phyloP scores from a whole-genome alignment of 2,329 filamentous ascomycete genomes.

The Aspergillus sp. region DNA sequence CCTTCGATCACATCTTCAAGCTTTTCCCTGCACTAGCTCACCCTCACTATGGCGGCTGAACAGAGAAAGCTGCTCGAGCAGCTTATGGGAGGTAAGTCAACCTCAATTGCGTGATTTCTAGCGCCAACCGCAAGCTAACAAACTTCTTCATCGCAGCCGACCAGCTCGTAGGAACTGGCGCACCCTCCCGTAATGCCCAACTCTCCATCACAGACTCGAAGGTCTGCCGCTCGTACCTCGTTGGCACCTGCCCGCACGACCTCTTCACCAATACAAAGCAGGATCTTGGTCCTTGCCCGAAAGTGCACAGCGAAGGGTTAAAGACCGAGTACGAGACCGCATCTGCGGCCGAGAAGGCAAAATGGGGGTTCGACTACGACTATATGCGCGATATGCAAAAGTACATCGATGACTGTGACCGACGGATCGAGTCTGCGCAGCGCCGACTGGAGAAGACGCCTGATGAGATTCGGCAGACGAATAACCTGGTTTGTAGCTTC shows the following conservation, averaged over 20 bases:
- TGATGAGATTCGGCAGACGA: constrained; percentile 95
- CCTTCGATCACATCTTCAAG: neutral
- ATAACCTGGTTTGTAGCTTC: constrained; percentile 61
- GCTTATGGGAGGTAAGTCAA: constrained; percentile 60
- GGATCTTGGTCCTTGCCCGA: constrained; percentile 86
- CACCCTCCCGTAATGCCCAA: constrained; percentile 72
- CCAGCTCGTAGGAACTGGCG: constrained; percentile 75
- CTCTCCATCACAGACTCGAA: constrained; percentile 88
- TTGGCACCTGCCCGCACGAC: constrained; percentile 93
- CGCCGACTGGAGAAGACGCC: constrained; percentile 92
- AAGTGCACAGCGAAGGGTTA: constrained; percentile 82
- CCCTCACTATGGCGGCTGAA: constrained; percentile 78
- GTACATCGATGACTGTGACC: constrained; percentile 95
- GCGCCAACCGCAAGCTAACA: constrained; percentile 26
- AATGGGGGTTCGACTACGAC: constrained; percentile 91
- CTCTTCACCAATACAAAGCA: constrained; percentile 99
- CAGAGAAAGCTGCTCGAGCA: constrained; percentile 98
- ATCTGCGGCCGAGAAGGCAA: constrained; percentile 67
- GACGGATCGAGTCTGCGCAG: constrained; percentile 87
- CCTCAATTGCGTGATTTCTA: constrained; percentile 2
- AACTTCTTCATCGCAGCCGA: constrained; percentile 41
- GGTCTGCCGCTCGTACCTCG: constrained; percentile 91
- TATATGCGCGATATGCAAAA: constrained; percentile 95
- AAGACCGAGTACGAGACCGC: constrained; percentile 85
- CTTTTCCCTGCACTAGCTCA: neutral